Evolutionary conservation across 139 green algal species (phyloP).

Genomic region (Picochlorum sp.): DNA sequence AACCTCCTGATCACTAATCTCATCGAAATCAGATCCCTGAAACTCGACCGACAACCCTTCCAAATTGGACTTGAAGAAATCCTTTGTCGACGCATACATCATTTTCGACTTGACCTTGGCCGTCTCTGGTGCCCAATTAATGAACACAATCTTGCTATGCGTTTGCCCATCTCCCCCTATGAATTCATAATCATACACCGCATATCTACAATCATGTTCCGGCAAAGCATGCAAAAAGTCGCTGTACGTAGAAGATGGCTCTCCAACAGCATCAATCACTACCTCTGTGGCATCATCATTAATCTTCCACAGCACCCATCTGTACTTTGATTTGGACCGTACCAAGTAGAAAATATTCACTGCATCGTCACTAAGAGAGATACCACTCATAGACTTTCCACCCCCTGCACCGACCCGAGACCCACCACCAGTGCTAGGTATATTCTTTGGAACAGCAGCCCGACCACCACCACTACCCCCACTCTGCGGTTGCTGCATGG

Average conservation of each 20-base stretch:
- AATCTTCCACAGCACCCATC: conserved; percentile 72
- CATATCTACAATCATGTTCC: conserved; percentile 67
- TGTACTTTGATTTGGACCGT: conserved; percentile 60
- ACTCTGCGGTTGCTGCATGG: not conserved
- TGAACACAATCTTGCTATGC: conserved; percentile 77
- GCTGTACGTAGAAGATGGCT: conserved; percentile 41
- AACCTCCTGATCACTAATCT: conserved; percentile 50
- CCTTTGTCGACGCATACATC: conserved; percentile 86
- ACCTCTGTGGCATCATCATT: conserved; percentile 61
- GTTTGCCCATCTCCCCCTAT: conserved; percentile 52
- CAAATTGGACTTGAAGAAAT: conserved; percentile 79
- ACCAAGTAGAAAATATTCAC: conserved; percentile 82
- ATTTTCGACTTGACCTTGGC: conserved; percentile 67
- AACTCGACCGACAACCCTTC: conserved; percentile 67
- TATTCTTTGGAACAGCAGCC: conserved; percentile 29
- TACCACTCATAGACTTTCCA: conserved; percentile 75
- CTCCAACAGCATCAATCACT: conserved; percentile 57
- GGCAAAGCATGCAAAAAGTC: conserved; percentile 64
- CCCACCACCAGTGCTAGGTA: conserved; percentile 46
- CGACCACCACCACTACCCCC: not conserved
- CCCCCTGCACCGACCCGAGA: conserved; percentile 5
- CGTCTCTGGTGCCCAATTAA: conserved; percentile 72
- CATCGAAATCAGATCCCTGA: conserved; percentile 56
- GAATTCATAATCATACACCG: conserved; percentile 76
- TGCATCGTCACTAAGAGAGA: conserved; percentile 60